Evolutionary conservation across 2,329 filamentous ascomycete species (phyloP), one percentile per base, ranked within the genome.

Genomic region (Didymella pomorum): DNA sequence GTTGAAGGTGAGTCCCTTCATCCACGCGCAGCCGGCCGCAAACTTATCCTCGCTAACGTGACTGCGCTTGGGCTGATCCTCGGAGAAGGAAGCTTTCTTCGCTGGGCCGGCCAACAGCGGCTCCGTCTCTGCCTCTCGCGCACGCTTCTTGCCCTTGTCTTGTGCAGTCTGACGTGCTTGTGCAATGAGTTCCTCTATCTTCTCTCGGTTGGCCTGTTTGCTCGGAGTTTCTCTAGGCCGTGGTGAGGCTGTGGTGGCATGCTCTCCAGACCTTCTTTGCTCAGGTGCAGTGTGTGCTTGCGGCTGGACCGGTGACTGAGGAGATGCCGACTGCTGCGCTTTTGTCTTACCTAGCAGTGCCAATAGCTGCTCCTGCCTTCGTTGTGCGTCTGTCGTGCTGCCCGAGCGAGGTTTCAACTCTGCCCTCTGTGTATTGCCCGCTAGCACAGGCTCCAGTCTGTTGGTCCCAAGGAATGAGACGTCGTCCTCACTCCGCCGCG

Each of bases 1-100:
- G 37, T 65, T 65, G 51, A 72, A 60, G 7, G 61, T 52, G 11
- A 70, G 55, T 6, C 61, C 66, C 48, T 65, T 63, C 67, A 71
- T 70, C 69, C 69, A 71, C 20, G 63, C 42, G 48, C 66, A 69
- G 25, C 62, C 58, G 16, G 58, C 43, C 0, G 56, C 52, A 9
- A 62, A 51, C 26, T 20, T 49, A 20, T 61, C 47, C 12, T 48
- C 18, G 29, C 31, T 28, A 14, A 9, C 47, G 25, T 50, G 23
- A 12, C 28, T 43, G 28, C 51, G 50, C 28, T 50, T 43, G 29
- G 44, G 16, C 26, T 41, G 37, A 6, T 28, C 12, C 5, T 45
- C 37, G 1, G 41, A 41, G 23, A 50, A 46, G 1, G 58, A 42
- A 0, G 26, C 12, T 18, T 50, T 50, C 46, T 51, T 58, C 3